Percentiles rank a stretch among this genome's conserved stretches.
Evolutionary conservation across 2,329 filamentous ascomycete genomes (phyloP).

Genomic region (Chlorencoelia australis): DNA sequence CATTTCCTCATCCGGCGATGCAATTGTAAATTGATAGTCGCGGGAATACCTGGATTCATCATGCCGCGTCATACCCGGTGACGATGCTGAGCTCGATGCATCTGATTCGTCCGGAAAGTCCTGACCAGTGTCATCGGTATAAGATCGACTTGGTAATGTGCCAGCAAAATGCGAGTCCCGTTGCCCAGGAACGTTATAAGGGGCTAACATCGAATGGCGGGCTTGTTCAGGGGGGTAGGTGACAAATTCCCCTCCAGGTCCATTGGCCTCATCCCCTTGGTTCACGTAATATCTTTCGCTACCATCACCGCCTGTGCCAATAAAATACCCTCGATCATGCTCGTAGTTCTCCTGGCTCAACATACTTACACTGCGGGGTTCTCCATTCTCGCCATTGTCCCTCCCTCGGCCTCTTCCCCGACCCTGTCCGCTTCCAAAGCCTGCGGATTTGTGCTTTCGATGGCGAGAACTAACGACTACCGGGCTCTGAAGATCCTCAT

Average conservation of each 20-base stretch:
- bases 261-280: constrained; percentile 59
- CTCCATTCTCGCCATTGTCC: constrained; percentile 30
- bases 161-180: constrained; percentile 46
- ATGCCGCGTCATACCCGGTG: constrained; percentile 46
- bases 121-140: constrained; percentile 30
- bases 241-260: constrained; percentile 69
- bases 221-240: constrained; percentile 62
- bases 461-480: constrained; percentile 75
- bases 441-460: constrained; percentile 67
- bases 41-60: constrained; percentile 76
- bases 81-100: constrained; percentile 47
- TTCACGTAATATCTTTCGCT: constrained; percentile 67
- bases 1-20: constrained; percentile 93
- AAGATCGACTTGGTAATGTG: constrained; percentile 30
- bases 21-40: constrained; percentile 92
- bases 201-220: constrained; percentile 40
- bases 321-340: constrained; percentile 55
- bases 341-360: constrained; percentile 43
- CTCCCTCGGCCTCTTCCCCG: constrained; percentile 38
- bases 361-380: constrained; percentile 33
- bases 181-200: constrained; percentile 36
- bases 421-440: constrained; percentile 31
- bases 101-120: constrained; percentile 43
- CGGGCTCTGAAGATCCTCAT: constrained; percentile 88
- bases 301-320: constrained; percentile 57